Conservation (phyloP, 805 yeast species). For the Saturnispora quitensis region DNA sequence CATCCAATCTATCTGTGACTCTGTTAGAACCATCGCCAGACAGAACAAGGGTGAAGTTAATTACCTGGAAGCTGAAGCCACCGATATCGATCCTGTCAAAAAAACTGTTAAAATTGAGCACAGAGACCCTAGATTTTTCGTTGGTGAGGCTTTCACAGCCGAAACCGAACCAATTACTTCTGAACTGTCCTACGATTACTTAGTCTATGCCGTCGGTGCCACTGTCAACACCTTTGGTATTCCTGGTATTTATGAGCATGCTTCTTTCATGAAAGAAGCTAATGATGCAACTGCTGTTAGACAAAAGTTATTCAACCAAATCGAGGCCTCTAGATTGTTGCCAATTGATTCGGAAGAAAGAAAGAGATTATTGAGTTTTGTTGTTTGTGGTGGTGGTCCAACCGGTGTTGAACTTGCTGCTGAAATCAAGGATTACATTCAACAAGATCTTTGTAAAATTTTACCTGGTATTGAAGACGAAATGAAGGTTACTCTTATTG, state of each 20-base stretch:
- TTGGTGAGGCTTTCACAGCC: slow-evolving; percentile 46
- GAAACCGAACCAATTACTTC: slow-evolving; percentile 36
- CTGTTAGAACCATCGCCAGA: slow-evolving; percentile 81
- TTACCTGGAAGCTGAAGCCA: slow-evolving; percentile 87
- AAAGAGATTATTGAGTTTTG: slow-evolving; percentile 73
- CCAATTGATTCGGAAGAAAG: slow-evolving; percentile 68
- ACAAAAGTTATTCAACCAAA: slow-evolving; percentile 71
- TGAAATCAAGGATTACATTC: slow-evolving; percentile 88
- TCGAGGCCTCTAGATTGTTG: slow-evolving; percentile 80
- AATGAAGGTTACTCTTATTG: slow-evolving; percentile 75
- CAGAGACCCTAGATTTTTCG: slow-evolving; percentile 40
- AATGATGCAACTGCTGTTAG: slow-evolving; percentile 82
- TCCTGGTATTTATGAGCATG: slow-evolving; percentile 86
- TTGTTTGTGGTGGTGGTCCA: slow-evolving; percentile 98
- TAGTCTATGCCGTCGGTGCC: slow-evolving; percentile 92
- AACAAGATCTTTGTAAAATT: slow-evolving; percentile 83
- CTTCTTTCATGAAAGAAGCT: slow-evolving; percentile 83
- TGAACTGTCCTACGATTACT: slow-evolving; percentile 60
- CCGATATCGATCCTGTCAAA: slow-evolving; percentile 63
- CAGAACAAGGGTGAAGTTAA: slow-evolving; percentile 62
- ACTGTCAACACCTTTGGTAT: slow-evolving; percentile 91
- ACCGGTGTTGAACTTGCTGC: slow-evolving; percentile 98
- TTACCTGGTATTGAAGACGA: slow-evolving; percentile 80
- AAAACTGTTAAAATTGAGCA: slow-evolving; percentile 60
- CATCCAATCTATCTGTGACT: slow-evolving; percentile 85